Evolutionary conservation across 495 filamentous ascomycete species (phyloP).

Genomic region (Penicillium waksmanii): DNA sequence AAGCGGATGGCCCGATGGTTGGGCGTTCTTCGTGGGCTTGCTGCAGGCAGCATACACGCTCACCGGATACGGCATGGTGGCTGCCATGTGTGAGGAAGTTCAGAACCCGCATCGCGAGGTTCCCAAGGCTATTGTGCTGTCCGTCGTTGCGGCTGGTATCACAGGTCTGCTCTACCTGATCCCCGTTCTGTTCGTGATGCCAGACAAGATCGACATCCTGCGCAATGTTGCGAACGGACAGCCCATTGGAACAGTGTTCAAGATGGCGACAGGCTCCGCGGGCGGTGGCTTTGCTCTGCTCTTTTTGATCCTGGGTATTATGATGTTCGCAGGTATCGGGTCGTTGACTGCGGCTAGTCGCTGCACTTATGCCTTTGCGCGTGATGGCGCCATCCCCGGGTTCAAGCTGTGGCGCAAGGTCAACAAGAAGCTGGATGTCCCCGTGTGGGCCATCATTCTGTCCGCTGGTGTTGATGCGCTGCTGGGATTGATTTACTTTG

Average conservation of each 20-base stretch:
- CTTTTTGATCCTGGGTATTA: slow-evolving; percentile 72
- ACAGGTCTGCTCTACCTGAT: slow-evolving; percentile 73
- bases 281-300: slow-evolving; percentile 72
- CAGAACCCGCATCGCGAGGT: slow-evolving; percentile 68
- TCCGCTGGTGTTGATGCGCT: slow-evolving; percentile 58
- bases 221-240: slow-evolving; percentile 63
- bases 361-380: slow-evolving; percentile 78
- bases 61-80: slow-evolving; percentile 61
- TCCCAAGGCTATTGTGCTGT: slow-evolving; percentile 72
- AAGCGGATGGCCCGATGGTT: slow-evolving; percentile 64
- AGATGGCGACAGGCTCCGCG: slow-evolving; percentile 40
- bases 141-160: slow-evolving; percentile 67
- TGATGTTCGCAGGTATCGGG: slow-evolving; percentile 70
- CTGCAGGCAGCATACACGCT: slow-evolving; percentile 64
- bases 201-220: slow-evolving; percentile 44
- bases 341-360: slow-evolving; percentile 75
- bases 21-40: slow-evolving; percentile 65
- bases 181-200: slow-evolving; percentile 70
- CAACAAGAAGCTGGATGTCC: slow-evolving; percentile 58
- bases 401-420: slow-evolving; percentile 65
- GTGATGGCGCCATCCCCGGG: slow-evolving; percentile 66
- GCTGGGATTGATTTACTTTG: slow-evolving; percentile 66
- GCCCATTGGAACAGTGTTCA: slow-evolving; percentile 41
- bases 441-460: slow-evolving; percentile 60
- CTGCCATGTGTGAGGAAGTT: slow-evolving; percentile 70